Evolutionary conservation across 306 rosid species (phyloP), one percentile per base, ranked within the genome.

Genomic region (Hylodesmum podocarpum): DNA sequence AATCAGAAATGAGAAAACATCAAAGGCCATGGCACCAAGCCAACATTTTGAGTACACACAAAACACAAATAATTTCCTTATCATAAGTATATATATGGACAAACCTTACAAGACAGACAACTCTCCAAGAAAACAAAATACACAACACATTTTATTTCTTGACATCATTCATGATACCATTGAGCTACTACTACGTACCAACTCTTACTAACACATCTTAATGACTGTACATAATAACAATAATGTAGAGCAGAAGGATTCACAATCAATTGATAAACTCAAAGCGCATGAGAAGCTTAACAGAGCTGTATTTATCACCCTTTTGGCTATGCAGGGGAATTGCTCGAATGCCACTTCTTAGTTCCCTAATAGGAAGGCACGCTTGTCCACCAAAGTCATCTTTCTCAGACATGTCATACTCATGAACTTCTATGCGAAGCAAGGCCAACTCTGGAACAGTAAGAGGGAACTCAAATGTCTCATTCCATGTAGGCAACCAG

Each of bases 361-460:
- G 72, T 82, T 92, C 99, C 2, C 81, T 66, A 21, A 96, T 84
- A 2, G 99, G 99, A 4, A 96, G 84, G 70, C 98, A 89, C 22
- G 94, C 81, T 81, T 96, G 99, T 66, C 99, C 99, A 51, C 98
- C 99, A 33, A 96, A 96, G 83, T 96, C 99, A 37, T 96, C 99
- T 84, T 88, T 96, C 72, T 96, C 98, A 10, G 99, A 92, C 97
- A 91, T 83, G 92, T 96, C 99, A 8, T 96, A 89, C 84, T 96
- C 98, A 4, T 91, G 99, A 78, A 93, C 99, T 87, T 96, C 99
- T 4, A 96, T 80, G 8, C 98, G 94, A 66, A 96, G 92, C 58
- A 96, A 51, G 29, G 99, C 98, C 5, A 96, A 65, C 78, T 96
- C 98, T 0, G 99, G 99, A 80, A 88, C 91, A 0, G 88, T 80